These are phyloP conservation scores for Ophiostoma fasciatum DNA, from an alignment of 2,329 filamentous ascomycete genomes.

Conservation along the genomic window DNA sequence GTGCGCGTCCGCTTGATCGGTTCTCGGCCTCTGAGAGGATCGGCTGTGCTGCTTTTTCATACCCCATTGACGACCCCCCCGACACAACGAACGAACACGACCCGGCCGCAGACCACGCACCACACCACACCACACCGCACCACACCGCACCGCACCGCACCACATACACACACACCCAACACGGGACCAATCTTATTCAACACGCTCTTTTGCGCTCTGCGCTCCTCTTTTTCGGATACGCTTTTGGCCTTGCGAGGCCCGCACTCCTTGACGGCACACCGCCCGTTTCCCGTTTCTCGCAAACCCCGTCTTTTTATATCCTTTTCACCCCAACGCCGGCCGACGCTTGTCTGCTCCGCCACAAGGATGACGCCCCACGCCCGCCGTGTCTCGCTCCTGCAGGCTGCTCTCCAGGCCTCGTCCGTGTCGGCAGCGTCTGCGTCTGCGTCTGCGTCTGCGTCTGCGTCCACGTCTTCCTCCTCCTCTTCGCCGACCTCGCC, in stretches of 20 bases:
- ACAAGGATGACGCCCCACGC: constrained; percentile 30
- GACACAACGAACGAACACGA: no score
- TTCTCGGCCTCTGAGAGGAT: no score
- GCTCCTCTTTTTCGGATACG: neutral
- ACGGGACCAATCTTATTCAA: neutral
- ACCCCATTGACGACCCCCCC: no score
- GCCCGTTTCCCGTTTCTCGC: no score
- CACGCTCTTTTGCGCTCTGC: neutral
- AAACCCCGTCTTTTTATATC: no score
- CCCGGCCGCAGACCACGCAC: no score
- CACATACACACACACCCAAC: neutral
- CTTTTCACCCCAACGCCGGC: no score
- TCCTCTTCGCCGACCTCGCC: neutral
- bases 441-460: neutral
- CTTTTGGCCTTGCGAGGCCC: no score
- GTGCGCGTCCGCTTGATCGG: no score
- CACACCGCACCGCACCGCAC: neutral
- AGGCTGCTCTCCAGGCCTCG: constrained; percentile 24
- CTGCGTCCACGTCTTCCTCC: neutral
- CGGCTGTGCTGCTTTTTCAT: no score
- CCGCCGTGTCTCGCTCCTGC: constrained; percentile 33
- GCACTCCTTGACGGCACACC: no score
- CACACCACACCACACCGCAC: no score
- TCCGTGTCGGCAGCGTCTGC: neutral
- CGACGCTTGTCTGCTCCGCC: constrained; percentile 18